Evolutionary conservation across 2,329 filamentous ascomycete genomes (phyloP).

Genomic region (Ophiosphaerella korrae): DNA sequence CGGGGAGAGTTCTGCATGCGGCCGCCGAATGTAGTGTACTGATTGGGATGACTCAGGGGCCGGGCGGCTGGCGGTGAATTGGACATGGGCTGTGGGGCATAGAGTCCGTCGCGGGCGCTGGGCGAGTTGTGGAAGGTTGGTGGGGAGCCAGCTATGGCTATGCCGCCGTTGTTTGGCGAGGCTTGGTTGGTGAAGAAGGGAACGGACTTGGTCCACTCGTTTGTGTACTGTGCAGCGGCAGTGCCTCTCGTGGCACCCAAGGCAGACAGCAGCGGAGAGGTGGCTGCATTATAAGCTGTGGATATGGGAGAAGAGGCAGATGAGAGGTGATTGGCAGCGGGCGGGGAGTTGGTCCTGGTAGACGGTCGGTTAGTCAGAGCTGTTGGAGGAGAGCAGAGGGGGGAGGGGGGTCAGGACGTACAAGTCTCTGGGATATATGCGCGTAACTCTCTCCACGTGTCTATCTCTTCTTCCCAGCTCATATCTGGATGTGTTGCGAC

Average conservation of each 20-base stretch:
- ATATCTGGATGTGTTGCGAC: constrained; percentile 46
- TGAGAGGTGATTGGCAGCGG: constrained; percentile 40
- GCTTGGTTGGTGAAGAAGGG: constrained; percentile 50
- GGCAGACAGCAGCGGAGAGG: constrained; percentile 47
- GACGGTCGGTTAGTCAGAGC: constrained; percentile 8
- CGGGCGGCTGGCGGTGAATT: constrained; percentile 44
- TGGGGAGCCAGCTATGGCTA: constrained; percentile 54
- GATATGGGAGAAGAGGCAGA: constrained; percentile 38
- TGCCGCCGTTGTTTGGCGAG: constrained; percentile 46
- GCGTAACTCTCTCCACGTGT: constrained; percentile 44
- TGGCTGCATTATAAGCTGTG: constrained; percentile 44
- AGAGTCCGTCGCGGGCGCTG: constrained; percentile 35
- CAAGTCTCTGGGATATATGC: constrained; percentile 49
- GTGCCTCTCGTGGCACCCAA: constrained; percentile 45
- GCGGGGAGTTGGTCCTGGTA: constrained; percentile 45
- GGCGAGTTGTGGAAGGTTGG: constrained; percentile 46
- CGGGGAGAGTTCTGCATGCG: constrained; percentile 39
- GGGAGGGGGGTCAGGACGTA: constrained; percentile 27
- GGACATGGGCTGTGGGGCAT: constrained; percentile 48
- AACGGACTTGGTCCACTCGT: constrained; percentile 55
- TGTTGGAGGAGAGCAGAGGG: constrained; percentile 7
- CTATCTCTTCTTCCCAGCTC: constrained; percentile 51
- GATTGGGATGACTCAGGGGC: constrained; percentile 55
- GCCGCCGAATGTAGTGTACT: constrained; percentile 51
- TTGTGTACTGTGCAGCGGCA: constrained; percentile 45